Evolutionary conservation across 2,329 filamentous ascomycete species (phyloP).

Genomic region (Talaromyces sp.): DNA sequence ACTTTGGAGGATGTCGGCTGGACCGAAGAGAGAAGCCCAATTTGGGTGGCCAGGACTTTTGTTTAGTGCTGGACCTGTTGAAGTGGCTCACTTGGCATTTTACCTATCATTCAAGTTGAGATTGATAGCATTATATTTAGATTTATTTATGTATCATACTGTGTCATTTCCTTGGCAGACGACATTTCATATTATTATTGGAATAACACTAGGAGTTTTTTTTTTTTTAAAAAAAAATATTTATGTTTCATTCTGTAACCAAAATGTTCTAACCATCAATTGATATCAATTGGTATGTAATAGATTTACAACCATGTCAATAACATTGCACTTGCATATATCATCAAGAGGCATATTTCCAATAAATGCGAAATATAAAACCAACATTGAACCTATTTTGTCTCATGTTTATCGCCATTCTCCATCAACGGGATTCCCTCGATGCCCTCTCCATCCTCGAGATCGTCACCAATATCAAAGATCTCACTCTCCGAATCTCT

Average conservation of each 20-base stretch:
- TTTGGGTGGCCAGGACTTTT: conserved; percentile 17
- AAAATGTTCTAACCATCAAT: too few species aligned
- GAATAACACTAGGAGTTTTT: not conserved
- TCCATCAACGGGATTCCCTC: conserved; percentile 13
- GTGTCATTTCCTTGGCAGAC: not conserved
- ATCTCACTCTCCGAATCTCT: conserved; percentile 7
- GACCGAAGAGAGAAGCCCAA: conserved; percentile 38
- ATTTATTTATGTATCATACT: not conserved
- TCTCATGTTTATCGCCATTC: conserved; percentile 1
- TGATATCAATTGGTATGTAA: too few species aligned
- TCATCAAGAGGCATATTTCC: not conserved
- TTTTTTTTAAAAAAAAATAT: not conserved
- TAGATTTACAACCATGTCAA: not conserved
- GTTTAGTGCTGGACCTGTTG: not conserved
- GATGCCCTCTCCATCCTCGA: conserved; percentile 9
- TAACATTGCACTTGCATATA: not conserved
- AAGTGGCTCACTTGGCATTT: not conserved
- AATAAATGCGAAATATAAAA: not conserved
- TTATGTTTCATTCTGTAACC: too few species aligned
- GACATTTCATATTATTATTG: not conserved
- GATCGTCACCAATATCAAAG: conserved; percentile 11
- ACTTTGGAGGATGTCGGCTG: conserved; percentile 56
- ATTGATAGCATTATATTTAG: not conserved
- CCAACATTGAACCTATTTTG: not conserved
- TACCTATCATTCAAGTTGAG: not conserved